A percentile compares a stretch with the other conserved stretches of the same genome.
These are phyloP conservation scores for Boletus rubescentipes DNA, from an alignment of 768 basidiomycete genomes.

Conservation along the genomic window DNA sequence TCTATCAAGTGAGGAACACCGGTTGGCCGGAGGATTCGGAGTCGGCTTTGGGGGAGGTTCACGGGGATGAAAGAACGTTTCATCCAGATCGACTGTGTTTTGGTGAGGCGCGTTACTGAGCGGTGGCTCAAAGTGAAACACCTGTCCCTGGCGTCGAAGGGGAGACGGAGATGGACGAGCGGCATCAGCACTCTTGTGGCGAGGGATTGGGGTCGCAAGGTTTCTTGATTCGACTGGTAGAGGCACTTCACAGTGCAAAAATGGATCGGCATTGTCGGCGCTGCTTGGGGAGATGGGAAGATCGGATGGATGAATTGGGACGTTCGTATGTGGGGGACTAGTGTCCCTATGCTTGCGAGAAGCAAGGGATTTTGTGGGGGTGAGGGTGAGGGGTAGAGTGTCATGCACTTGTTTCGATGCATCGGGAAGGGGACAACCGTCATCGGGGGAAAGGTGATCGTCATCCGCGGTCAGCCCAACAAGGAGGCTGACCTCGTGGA, in stretches of 20 bases:
- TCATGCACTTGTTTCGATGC: constrained; percentile 5
- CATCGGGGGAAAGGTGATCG: constrained; percentile 1
- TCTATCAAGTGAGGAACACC: constrained; percentile 33
- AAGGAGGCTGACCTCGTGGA: constrained; percentile 33
- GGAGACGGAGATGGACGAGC: constrained; percentile 7
- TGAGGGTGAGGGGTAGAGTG: constrained; percentile 16
- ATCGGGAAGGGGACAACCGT: neutral
- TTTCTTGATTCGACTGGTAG: neutral
- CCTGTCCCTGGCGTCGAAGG: constrained; percentile 26
- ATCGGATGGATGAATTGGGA: neutral
- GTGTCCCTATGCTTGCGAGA: constrained; percentile 8
- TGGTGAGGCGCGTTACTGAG: neutral
- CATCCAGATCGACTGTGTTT: constrained; percentile 3
- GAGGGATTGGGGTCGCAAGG: constrained; percentile 3
- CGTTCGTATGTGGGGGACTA: neutral
- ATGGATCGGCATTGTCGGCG: neutral
- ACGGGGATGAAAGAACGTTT: constrained; percentile 16
- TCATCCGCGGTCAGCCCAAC: constrained; percentile 29
- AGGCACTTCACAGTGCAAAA: neutral
- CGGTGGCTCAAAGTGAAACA: constrained; percentile 20
- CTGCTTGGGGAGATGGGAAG: neutral
- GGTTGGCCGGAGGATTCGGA: constrained; percentile 8
- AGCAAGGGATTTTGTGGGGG: constrained; percentile 22
- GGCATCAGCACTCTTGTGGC: constrained; percentile 5
- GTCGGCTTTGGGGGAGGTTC: constrained; percentile 24